phyloP scores from a whole-genome alignment of 331 rosid species.

The Malus hybrid region DNA sequence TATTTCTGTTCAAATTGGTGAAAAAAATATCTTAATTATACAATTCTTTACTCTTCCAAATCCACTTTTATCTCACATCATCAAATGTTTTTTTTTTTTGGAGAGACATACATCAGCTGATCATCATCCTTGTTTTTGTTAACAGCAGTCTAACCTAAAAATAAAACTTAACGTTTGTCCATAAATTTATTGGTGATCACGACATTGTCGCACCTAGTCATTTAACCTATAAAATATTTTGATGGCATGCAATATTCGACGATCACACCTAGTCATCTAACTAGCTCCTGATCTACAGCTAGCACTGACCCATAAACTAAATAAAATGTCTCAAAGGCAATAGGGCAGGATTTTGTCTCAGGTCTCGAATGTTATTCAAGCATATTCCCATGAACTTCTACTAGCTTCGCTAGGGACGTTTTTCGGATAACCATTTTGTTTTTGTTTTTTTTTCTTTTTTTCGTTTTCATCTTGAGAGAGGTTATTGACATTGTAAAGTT shows the following conservation, averaged over 20 bases:
- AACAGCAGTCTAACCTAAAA: background rate
- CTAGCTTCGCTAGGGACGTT: background rate
- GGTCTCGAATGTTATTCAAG: background rate
- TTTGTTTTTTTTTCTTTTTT: no score
- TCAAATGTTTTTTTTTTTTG: no score
- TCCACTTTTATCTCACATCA: no score
- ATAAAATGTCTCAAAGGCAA: background rate
- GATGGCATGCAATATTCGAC: background rate
- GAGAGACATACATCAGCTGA: no score
- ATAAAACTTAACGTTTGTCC: background rate
- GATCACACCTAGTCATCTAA: background rate
- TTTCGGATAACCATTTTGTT: no score
- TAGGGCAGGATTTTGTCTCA: background rate
- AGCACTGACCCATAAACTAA: background rate
- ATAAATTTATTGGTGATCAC: background rate
- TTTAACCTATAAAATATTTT: background rate
- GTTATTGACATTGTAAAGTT: background rate
- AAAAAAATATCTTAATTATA: no score
- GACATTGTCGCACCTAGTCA: background rate
- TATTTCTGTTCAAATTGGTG: no score
- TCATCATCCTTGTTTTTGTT: no score
- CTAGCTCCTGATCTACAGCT: background rate
- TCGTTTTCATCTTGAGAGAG: no score
- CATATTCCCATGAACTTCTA: background rate
- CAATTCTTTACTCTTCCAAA: no score